Evolutionary conservation across 768 basidiomycete genomes (phyloP).

Genomic region (Tulasnella sp.): DNA sequence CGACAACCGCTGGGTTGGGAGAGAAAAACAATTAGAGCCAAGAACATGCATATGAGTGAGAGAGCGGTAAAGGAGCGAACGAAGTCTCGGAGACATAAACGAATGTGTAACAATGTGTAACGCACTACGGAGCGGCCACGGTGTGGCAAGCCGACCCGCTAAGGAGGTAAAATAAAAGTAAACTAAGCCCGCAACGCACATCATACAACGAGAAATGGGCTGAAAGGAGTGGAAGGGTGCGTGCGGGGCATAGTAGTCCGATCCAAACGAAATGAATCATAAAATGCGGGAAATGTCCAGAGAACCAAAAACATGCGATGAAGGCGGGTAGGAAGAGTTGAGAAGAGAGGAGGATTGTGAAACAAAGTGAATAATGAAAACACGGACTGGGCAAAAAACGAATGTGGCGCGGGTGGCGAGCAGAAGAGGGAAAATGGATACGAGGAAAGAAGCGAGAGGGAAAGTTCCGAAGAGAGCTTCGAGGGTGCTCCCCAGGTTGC

Average conservation of each 20-base stretch:
- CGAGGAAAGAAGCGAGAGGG: slow-evolving; percentile 1
- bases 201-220: neutral
- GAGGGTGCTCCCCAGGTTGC: slow-evolving; percentile 16
- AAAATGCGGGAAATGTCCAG: slow-evolving; percentile 9
- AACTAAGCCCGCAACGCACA: slow-evolving; percentile 2
- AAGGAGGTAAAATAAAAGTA: slow-evolving; percentile 14
- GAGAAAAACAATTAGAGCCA: slow-evolving; percentile 10
- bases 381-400: slow-evolving; percentile 28
- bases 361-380: slow-evolving; percentile 34
- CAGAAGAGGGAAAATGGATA: neutral
- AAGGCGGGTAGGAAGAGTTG: slow-evolving; percentile 31
- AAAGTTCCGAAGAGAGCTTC: slow-evolving; percentile 20
- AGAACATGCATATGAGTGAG: slow-evolving; percentile 1
- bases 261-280: slow-evolving; percentile 2
- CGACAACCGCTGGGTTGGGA: neutral
- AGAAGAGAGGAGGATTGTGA: slow-evolving; percentile 29
- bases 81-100: neutral
- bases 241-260: neutral
- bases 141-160: slow-evolving; percentile 10
- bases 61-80: slow-evolving; percentile 4
- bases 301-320: neutral
- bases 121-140: slow-evolving; percentile 5
- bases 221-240: slow-evolving; percentile 15
- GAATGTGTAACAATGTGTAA: slow-evolving; percentile 8
- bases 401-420: slow-evolving; percentile 22